Evolutionary conservation across 2,329 filamentous ascomycete species (phyloP).

Genomic region (Rhynchosporium graminicola): DNA sequence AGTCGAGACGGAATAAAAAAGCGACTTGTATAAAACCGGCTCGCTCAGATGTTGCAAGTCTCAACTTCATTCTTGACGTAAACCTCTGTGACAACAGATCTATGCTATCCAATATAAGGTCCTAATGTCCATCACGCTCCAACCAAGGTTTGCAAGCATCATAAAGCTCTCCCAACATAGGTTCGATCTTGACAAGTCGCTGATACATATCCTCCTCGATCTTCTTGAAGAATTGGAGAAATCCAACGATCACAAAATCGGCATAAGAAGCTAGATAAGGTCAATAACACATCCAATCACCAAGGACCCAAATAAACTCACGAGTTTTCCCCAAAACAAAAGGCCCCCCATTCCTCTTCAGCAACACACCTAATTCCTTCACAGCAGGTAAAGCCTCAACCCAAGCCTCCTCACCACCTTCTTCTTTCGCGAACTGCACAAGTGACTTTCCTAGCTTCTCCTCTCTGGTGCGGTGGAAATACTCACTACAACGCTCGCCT

Average conservation of each 20-base stretch:
- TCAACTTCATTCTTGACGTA: no score
- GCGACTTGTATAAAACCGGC: no score
- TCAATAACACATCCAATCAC: neutral
- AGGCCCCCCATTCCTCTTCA: conserved; percentile 54
- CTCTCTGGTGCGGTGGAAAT: conserved; percentile 57
- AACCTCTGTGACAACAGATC: no score
- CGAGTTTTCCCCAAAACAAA: conserved; percentile 59
- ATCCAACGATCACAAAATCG: conserved; percentile 58
- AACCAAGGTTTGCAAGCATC: conserved; percentile 32
- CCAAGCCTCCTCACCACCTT: conserved; percentile 55
- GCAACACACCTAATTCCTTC: conserved; percentile 41
- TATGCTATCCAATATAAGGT: no score
- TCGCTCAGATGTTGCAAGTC: no score
- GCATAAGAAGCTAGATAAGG: conserved; percentile 48
- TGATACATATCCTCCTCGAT: conserved; percentile 45
- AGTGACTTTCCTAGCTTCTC: conserved; percentile 54
- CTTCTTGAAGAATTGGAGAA: conserved; percentile 47
- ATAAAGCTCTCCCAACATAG: conserved; percentile 25
- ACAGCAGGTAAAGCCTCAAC: conserved; percentile 49
- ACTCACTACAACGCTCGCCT: conserved; percentile 50
- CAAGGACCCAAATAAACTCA: conserved; percentile 20
- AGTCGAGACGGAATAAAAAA: no score
- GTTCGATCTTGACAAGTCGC: conserved; percentile 42
- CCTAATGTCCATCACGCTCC: conserved; percentile 32
- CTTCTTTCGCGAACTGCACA: conserved; percentile 48